A percentile compares a stretch with the other conserved stretches of the same genome.
Conservation (phyloP, 768 basidiomycete species). For the Arthromyces matolae region DNA sequence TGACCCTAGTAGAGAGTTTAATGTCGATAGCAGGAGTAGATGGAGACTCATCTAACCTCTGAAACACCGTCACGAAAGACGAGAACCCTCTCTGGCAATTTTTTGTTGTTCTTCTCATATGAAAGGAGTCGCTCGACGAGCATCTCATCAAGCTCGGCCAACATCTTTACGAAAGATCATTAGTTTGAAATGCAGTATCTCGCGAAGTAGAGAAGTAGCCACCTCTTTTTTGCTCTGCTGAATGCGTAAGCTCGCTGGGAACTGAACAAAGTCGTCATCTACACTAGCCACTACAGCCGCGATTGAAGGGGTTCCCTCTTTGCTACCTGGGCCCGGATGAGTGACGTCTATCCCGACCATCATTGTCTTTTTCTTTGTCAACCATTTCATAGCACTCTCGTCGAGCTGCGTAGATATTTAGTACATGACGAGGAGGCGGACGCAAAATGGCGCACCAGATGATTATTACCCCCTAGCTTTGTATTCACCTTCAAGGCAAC, state of each 20-base stretch:
- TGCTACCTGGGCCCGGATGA: conserved; percentile 67
- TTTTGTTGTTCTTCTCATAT: conserved; percentile 52
- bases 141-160: conserved; percentile 63
- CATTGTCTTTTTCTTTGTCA: conserved; percentile 69
- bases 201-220: not conserved
- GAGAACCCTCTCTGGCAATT: conserved; percentile 63
- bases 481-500: conserved; percentile 79
- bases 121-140: conserved; percentile 62
- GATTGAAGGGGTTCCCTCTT: conserved; percentile 74
- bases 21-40: not conserved
- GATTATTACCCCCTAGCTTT: conserved; percentile 81
- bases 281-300: conserved; percentile 80
- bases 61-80: conserved; percentile 83
- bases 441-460: conserved; percentile 35
- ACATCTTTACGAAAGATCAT: conserved; percentile 55
- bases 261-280: conserved; percentile 68
- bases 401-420: conserved; percentile 40
- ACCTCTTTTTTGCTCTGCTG: conserved; percentile 57
- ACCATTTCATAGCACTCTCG: conserved; percentile 53
- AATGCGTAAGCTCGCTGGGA: conserved; percentile 68
- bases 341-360: conserved; percentile 85
- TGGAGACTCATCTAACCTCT: conserved; percentile 43
- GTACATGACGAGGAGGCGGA: not conserved
- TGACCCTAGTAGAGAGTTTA: conserved; percentile 52
- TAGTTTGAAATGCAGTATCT: too few species aligned